A percentile compares a stretch with the other conserved stretches of the same genome.
Evolutionary conservation across 441 rosid genomes (phyloP).

Genomic region (Rhodomyrtus psidioides): DNA sequence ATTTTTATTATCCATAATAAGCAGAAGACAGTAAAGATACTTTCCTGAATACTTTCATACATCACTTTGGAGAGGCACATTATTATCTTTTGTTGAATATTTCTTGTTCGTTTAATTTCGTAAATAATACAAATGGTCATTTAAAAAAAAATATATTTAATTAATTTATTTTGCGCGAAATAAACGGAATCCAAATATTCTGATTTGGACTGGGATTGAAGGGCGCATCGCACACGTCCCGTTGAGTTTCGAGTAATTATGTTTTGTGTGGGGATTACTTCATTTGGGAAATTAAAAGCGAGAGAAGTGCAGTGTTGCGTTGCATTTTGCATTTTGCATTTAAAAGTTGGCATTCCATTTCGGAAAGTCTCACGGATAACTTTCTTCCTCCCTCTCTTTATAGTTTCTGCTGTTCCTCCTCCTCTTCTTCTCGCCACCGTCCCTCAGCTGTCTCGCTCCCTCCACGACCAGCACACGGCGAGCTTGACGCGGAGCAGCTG

Average conservation of each 20-base stretch:
- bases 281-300: neutral
- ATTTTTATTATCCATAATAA: too few relatives aligned
- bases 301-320: neutral
- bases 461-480: neutral
- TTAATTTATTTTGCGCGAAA: neutral
- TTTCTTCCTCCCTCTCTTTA: neutral
- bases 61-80: too few relatives aligned
- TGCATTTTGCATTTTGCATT: neutral
- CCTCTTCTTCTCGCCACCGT: neutral
- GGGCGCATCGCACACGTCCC: too few relatives aligned
- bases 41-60: too few relatives aligned
- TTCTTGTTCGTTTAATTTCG: neutral
- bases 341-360: neutral
- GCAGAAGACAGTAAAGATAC: too few relatives aligned
- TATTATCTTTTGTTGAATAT: too few relatives aligned
- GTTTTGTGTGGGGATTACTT: neutral
- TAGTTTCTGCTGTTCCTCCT: neutral
- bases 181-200: fast-evolving
- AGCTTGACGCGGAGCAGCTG: neutral
- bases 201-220: neutral
- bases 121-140: fast-evolving
- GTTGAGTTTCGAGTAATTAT: neutral
- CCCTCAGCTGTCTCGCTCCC: neutral
- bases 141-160: neutral
- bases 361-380: neutral